Evolutionary conservation across 1,139 yeast species (phyloP).

Genomic region (Yamadazyma trypodendri): DNA sequence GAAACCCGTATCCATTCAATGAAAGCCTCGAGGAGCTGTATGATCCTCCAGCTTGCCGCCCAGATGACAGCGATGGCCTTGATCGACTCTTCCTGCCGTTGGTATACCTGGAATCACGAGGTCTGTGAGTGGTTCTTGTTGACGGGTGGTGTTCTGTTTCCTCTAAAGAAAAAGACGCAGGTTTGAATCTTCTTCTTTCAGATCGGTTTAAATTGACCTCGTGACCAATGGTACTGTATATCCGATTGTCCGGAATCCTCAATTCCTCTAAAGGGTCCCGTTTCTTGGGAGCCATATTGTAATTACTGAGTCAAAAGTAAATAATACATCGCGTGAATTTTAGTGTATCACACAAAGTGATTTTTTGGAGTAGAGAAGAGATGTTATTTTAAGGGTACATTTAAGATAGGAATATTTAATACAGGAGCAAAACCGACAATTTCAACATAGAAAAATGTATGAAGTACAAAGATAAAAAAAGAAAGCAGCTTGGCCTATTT

Average conservation of each 20-base stretch:
- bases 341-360: background rate
- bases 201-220: slow-evolving; percentile 13
- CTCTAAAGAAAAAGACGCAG: background rate
- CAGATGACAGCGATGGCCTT: background rate
- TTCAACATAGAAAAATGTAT: background rate
- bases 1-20: background rate
- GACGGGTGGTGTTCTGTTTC: background rate
- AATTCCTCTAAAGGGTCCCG: slow-evolving; percentile 16
- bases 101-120: background rate
- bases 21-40: background rate
- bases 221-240: slow-evolving; percentile 14
- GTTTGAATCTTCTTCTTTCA: slow-evolving; percentile 10
- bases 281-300: slow-evolving; percentile 15
- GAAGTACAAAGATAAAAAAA: background rate
- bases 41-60: no score
- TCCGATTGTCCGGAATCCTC: slow-evolving; percentile 18
- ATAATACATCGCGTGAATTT: slow-evolving; percentile 3
- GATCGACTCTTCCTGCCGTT: background rate
- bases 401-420: no score
- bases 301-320: slow-evolving; percentile 3
- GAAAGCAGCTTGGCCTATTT: background rate
- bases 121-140: background rate
- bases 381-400: no score
- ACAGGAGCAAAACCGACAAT: no score
- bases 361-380: no score